phyloP scores from a whole-genome alignment of 2,329 filamentous ascomycete genomes.

The Ceratocystis cubensis region DNA sequence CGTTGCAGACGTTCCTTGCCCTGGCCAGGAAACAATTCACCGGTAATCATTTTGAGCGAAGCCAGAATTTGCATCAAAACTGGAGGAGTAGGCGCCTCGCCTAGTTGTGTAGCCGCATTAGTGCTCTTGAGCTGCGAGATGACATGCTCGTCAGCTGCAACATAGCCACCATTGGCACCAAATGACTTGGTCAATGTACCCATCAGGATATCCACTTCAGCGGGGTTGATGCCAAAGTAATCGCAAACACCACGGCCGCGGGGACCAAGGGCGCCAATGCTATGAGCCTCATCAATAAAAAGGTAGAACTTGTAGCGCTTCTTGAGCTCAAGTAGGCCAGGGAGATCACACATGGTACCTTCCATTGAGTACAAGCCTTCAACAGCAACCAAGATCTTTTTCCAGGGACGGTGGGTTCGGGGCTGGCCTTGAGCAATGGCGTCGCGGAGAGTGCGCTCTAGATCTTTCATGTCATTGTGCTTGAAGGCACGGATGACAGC shows the following conservation, averaged over 20 bases:
- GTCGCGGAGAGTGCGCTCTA: conserved; percentile 78
- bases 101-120: conserved; percentile 76
- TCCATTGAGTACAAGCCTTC: conserved; percentile 99
- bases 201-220: conserved; percentile 91
- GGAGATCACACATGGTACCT: conserved; percentile 96
- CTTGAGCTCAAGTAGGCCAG: conserved; percentile 74
- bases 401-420: conserved; percentile 96
- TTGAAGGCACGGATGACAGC: conserved; percentile 94
- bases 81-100: conserved; percentile 75
- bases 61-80: conserved; percentile 84
- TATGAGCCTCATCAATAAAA: conserved; percentile 94
- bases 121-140: conserved; percentile 81
- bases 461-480: conserved; percentile 86
- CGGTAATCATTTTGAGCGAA: conserved; percentile 76
- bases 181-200: conserved; percentile 97
- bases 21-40: conserved; percentile 77
- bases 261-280: conserved; percentile 82
- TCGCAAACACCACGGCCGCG: conserved; percentile 87
- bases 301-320: conserved; percentile 94
- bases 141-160: conserved; percentile 77
- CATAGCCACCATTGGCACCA: conserved; percentile 91
- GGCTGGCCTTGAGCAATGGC: conserved; percentile 94
- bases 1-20: conserved; percentile 91
- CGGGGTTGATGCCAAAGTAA: conserved; percentile 83
- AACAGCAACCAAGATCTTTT: conserved; percentile 93